Evolutionary conservation across 345 rosid species (phyloP).

Genomic region (Clausena lansium): DNA sequence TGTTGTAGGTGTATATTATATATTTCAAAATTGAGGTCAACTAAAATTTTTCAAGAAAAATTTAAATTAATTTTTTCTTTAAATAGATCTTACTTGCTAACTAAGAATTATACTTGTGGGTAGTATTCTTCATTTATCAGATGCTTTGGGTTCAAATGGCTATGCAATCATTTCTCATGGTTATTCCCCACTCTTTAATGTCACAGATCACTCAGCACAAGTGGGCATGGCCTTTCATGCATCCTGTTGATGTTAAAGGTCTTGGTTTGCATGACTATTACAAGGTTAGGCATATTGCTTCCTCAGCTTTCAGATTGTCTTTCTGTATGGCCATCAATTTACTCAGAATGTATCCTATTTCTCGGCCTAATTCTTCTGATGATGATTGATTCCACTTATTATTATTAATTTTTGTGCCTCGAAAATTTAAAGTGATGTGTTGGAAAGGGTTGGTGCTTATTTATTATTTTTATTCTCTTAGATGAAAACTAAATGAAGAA

Average conservation of each 20-base stretch:
- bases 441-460: background rate
- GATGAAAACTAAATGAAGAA: constrained; percentile 2
- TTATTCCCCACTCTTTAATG: constrained; percentile 3
- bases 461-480: background rate
- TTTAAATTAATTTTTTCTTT: no score
- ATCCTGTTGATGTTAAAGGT: constrained; percentile 77
- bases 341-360: background rate
- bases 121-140: background rate
- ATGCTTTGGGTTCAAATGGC: constrained; percentile 3
- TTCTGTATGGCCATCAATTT: background rate
- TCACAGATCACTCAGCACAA: constrained; percentile 64
- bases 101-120: background rate
- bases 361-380: background rate
- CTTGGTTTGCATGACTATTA: constrained; percentile 73
- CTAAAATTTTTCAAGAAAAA: background rate
- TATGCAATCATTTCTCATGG: background rate
- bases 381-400: background rate
- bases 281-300: constrained; percentile 38
- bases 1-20: background rate
- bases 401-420: background rate
- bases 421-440: constrained; percentile 3
- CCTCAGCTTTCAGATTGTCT: background rate
- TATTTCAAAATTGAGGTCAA: background rate
- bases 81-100: background rate
- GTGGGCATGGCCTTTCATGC: constrained; percentile 76